phyloP scores from a whole-genome alignment of 805 yeast genomes.

The Kluyveromyces nonfermentans region DNA sequence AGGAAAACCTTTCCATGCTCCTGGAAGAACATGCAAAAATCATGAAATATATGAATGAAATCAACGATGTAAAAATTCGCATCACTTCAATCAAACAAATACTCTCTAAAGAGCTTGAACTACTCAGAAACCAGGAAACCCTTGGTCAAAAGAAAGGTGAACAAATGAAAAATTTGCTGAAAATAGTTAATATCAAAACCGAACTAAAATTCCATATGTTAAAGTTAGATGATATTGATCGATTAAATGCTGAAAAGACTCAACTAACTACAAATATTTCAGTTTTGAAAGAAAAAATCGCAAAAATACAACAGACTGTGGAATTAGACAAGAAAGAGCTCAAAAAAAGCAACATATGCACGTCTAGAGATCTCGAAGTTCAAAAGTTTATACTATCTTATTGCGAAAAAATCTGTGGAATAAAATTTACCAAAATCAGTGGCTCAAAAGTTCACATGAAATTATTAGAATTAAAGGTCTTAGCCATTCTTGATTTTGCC shows the following conservation, averaged over 20 bases:
- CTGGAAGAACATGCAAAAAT: slow-evolving; percentile 19
- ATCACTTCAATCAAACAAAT: slow-evolving; percentile 12
- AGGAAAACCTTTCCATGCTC: slow-evolving; percentile 19
- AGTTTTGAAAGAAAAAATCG: background rate
- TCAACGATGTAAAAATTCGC: slow-evolving; percentile 7
- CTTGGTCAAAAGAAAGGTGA: background rate
- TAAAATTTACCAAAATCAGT: slow-evolving; percentile 7
- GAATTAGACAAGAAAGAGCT: slow-evolving; percentile 4
- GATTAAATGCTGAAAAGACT: background rate
- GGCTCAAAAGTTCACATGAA: slow-evolving; percentile 7
- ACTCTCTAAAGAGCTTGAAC: slow-evolving; percentile 15
- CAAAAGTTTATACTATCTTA: slow-evolving; percentile 7
- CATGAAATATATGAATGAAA: slow-evolving; percentile 8
- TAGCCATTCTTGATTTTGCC: background rate
- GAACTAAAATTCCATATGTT: slow-evolving; percentile 4
- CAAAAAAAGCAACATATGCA: slow-evolving; percentile 4
- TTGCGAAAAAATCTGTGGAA: slow-evolving; percentile 12
- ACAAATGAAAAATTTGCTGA: slow-evolving; percentile 3
- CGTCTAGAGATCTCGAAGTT: slow-evolving; percentile 8
- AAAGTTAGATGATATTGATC: background rate
- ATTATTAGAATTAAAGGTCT: background rate
- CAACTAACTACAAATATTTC: background rate
- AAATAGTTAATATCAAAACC: slow-evolving; percentile 4
- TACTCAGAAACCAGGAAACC: slow-evolving; percentile 7
- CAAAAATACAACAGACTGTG: slow-evolving; percentile 8